A percentile compares a stretch with the other conserved stretches of the same genome.
Evolutionary conservation across 2,329 filamentous ascomycete species (phyloP).

Genomic region (Pseudogymnoascus sp.): DNA sequence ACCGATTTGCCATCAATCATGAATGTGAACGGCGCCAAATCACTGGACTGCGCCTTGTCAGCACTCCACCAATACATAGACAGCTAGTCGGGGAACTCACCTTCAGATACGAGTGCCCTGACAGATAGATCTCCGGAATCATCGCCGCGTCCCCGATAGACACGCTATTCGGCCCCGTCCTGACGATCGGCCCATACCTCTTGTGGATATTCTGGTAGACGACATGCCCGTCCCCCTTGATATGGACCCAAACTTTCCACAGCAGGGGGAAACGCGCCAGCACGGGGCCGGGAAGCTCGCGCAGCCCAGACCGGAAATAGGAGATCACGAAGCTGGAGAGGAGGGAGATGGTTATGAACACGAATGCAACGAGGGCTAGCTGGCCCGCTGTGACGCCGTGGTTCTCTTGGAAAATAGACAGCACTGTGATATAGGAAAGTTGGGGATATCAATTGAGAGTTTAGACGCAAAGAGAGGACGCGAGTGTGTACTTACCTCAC

Average conservation of each 20-base stretch:
- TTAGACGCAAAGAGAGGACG: not conserved
- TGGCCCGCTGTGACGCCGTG: not conserved
- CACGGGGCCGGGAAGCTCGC: constrained; percentile 19
- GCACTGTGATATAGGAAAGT: not conserved
- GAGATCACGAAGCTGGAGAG: not conserved
- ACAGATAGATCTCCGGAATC: constrained; percentile 11
- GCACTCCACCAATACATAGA: not conserved
- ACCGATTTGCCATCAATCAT: not conserved
- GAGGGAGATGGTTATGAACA: not conserved
- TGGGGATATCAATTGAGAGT: not conserved
- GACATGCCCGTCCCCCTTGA: constrained; percentile 13
- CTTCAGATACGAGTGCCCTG: not conserved
- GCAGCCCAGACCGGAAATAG: not conserved
- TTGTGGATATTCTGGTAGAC: constrained; percentile 15
- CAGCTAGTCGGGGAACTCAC: not conserved
- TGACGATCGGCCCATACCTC: constrained; percentile 17
- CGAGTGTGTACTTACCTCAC: not conserved
- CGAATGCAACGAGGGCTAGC: not conserved
- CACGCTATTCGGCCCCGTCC: constrained; percentile 20
- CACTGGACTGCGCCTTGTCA: not conserved
- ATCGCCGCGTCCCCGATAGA: constrained; percentile 14
- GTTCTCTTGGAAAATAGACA: not conserved
- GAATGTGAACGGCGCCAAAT: not conserved
- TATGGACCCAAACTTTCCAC: constrained; percentile 13
- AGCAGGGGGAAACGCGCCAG: constrained; percentile 17